Base-by-base conservation (phyloP, 495 filamentous ascomycete genomes). In the Aspergillus wentii region DNA sequence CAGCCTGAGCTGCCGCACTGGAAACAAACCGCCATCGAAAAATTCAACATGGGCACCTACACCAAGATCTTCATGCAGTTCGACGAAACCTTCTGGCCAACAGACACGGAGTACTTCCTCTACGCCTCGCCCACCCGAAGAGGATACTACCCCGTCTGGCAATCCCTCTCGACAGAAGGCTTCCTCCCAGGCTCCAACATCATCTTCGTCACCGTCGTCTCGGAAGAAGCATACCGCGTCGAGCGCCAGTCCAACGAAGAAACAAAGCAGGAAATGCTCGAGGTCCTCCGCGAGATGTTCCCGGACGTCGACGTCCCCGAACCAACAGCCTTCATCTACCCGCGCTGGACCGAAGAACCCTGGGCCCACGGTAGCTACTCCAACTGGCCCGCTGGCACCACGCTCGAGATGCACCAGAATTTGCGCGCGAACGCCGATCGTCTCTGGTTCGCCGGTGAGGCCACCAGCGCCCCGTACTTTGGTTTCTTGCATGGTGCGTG, bases 11-110 rank as follows among this genome's bases (percentile, higher is more conserved):
- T 87, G 0, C 84, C 84, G 1, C 53, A 59, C 8, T 86, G 82
- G 83, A 88, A 89, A 48, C 64, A 69, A 8, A 70, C 69, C 16
- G 77, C 76, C 6, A 81, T 86, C 45, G 70, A 75, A 5, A 75
- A 72, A 29, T 85, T 85, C 56, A 68, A 71, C 41, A 85, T 89
- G 75, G 82, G 76, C 17, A 87, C 79, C 1, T 89, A 87, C 64
- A 88, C 81, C 38, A 88, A 87, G 50, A 79, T 88, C 44, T 88
- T 88, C 67, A 57, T 86, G 9, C 82, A 84, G 38, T 89, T 87
- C 56, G 70, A 75, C 40, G 60, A 80, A 23, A 76, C 77, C 5
- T 89, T 86, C 61, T 89, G 85, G 84, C 74, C 82, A 31, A 50
- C 49, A 5, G 65, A 79, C 16, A 79, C 76, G 3, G 73, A 88